Base-by-base conservation (phyloP, 73 alveolate species). In the Blepharisma stoltei region DNA sequence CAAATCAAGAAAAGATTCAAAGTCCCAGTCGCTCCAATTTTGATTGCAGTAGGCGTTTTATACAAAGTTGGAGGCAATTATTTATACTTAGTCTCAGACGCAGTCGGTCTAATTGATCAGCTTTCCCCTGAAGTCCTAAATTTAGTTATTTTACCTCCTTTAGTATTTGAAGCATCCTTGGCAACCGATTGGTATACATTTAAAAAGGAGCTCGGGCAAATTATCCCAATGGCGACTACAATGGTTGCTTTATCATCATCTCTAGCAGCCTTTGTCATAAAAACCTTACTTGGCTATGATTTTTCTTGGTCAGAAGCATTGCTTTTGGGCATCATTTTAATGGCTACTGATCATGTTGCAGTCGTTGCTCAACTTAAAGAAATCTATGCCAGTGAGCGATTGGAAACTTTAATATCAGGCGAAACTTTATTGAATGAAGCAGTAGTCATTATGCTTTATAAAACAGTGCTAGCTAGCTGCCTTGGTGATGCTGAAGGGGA, bases 271-370 rank as follows among this genome's bases (percentile, higher is more conserved):
- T 55, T 82, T 6, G 65, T 70, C 11, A 70, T 82, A 67, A 37
- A 54, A 7, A 55, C 21, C 55, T 50, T 82, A 27, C 52, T 82
- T 11, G 81, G 84, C n/a, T 82, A 82, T 44, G 77, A 66, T 52
- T 82, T 75, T 43, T 18, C 83, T 4, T 82, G 73, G 66, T 38
- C 48, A 55, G 81, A 81, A 27, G 71, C 84, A 0, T 77, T 82
- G 25, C 43, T 82, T 53, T 66, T 82, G 14, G 89, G 89, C 23
- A 67, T 77, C 41, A 21, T 82, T 41, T 48, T 82, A 18, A 73
- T 80, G n/a, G 81, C 84, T 21, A 82, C 89, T 23, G 89, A 82
- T 46, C 83, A 81, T 75, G 80, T 82, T 8, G 89, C 84, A 9
- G 80, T 76, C 0, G 81, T 68, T 4, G 65, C 89, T 8, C 75